phyloP scores from a whole-genome alignment of 2,329 filamentous ascomycete genomes.

The Exophiala calicioides region DNA sequence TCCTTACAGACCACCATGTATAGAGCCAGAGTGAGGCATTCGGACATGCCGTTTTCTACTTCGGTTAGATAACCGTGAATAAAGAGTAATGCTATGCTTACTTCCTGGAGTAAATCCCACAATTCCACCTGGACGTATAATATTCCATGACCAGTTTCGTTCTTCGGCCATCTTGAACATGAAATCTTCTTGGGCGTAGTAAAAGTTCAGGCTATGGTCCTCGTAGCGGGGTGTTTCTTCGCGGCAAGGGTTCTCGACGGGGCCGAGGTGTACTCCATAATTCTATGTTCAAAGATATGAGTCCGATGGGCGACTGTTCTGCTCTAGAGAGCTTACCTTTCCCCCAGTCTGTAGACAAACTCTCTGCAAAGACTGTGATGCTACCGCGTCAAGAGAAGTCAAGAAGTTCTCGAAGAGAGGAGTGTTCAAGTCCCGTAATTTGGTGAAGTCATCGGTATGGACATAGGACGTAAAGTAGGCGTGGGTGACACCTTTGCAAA shows the following conservation, averaged over 20 bases:
- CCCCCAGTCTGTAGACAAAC: constrained; percentile 32
- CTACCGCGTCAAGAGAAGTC: constrained; percentile 30
- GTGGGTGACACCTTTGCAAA: constrained; percentile 35
- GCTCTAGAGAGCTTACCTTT: no score
- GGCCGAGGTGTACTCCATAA: constrained; percentile 36
- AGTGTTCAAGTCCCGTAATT: constrained; percentile 32
- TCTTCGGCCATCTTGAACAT: constrained; percentile 23
- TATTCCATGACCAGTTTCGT: constrained; percentile 33
- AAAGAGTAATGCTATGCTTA: no score
- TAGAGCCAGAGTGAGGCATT: constrained; percentile 32
- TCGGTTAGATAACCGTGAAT: no score
- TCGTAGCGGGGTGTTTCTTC: constrained; percentile 31
- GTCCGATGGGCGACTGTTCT: no score
- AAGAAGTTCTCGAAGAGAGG: constrained; percentile 39
- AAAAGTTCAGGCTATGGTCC: constrained; percentile 21
- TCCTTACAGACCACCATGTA: constrained; percentile 30
- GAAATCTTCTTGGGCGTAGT: constrained; percentile 32
- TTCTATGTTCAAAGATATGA: no score
- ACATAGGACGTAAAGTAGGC: constrained; percentile 39
- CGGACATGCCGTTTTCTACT: constrained; percentile 36
- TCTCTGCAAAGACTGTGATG: constrained; percentile 30
- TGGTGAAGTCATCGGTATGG: constrained; percentile 35
- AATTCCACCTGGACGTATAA: constrained; percentile 36
- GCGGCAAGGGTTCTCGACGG: constrained; percentile 29
- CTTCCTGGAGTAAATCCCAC: no score